Conservation (phyloP, 768 basidiomycete species). For the Suillus placidus region DNA sequence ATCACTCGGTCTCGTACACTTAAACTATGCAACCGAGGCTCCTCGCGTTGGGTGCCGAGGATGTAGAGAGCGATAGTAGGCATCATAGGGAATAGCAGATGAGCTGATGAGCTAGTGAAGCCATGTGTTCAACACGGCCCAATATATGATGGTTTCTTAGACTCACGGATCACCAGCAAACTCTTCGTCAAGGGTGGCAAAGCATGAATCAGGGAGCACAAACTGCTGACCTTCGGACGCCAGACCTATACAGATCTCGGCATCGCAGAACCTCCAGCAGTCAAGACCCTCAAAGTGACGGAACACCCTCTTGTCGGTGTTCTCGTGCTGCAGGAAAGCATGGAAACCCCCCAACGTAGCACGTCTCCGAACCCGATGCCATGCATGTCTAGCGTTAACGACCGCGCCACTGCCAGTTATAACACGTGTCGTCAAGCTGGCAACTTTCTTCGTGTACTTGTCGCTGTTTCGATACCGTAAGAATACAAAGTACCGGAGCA, state of each 20-base stretch:
- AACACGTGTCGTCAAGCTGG: slow-evolving; percentile 26
- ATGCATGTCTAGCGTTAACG: slow-evolving; percentile 22
- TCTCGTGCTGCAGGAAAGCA: slow-evolving; percentile 29
- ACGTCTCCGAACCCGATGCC: slow-evolving; percentile 33
- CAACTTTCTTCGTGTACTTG: slow-evolving; percentile 45
- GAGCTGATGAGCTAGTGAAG: slow-evolving; percentile 43
- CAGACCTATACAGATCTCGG: slow-evolving; percentile 57
- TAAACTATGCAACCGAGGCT: slow-evolving; percentile 15
- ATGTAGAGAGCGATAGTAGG: slow-evolving; percentile 59
- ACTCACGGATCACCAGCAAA: slow-evolving; percentile 37
- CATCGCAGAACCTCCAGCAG: slow-evolving; percentile 51
- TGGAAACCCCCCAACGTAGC: slow-evolving; percentile 30
- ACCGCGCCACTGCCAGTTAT: slow-evolving; percentile 24
- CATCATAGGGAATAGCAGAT: slow-evolving; percentile 58
- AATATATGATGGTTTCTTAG: slow-evolving; percentile 1
- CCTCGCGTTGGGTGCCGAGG: slow-evolving; percentile 39
- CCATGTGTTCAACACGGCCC: slow-evolving; percentile 4
- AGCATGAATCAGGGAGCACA: slow-evolving; percentile 56
- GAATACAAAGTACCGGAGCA: slow-evolving; percentile 56
- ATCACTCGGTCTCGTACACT: slow-evolving; percentile 18
- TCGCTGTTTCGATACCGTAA: slow-evolving; percentile 60
- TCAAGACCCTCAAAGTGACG: slow-evolving; percentile 32
- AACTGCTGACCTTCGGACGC: slow-evolving; percentile 59
- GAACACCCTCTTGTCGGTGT: slow-evolving; percentile 3
- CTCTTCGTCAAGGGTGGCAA: slow-evolving; percentile 54